Evolutionary conservation across 2,329 filamentous ascomycete species (phyloP).

Genomic region (Didymella sp.): DNA sequence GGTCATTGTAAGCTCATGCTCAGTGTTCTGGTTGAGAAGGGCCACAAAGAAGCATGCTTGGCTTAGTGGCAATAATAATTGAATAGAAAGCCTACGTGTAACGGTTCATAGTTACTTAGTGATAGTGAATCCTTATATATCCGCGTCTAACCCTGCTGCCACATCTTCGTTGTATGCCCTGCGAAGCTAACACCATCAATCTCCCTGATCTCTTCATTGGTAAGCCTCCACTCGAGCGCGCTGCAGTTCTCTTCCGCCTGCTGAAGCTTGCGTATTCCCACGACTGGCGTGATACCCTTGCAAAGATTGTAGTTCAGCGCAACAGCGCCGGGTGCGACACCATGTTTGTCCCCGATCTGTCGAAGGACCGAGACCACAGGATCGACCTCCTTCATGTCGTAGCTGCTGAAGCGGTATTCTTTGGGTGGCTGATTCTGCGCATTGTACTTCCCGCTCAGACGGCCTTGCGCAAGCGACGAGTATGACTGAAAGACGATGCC

Average conservation of each 20-base stretch:
- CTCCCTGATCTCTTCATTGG: slow-evolving; percentile 50
- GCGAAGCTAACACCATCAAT: slow-evolving; percentile 45
- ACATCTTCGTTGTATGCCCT: slow-evolving; percentile 49
- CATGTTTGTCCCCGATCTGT: slow-evolving; percentile 46
- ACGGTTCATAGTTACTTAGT: no score
- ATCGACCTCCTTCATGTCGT: slow-evolving; percentile 55
- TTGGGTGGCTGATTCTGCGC: slow-evolving; percentile 49
- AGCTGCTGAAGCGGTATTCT: slow-evolving; percentile 51
- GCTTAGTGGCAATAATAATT: no score
- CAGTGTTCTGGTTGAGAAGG: no score
- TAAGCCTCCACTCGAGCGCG: slow-evolving; percentile 54
- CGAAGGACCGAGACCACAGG: slow-evolving; percentile 48
- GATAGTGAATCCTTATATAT: no score
- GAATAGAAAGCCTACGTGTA: no score
- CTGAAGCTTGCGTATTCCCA: slow-evolving; percentile 52
- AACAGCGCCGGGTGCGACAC: slow-evolving; percentile 48
- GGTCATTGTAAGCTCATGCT: no score
- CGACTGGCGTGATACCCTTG: slow-evolving; percentile 55
- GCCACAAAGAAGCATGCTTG: no score
- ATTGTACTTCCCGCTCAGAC: slow-evolving; percentile 41
- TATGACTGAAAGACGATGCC: slow-evolving; percentile 55
- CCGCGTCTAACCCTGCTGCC: slow-evolving; percentile 47
- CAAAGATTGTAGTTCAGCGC: slow-evolving; percentile 56
- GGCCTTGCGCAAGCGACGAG: slow-evolving; percentile 51
- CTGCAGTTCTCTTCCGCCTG: slow-evolving; percentile 52